Base-by-base conservation (phyloP, 225 moss, liverwort and hornwort species). In the Pleurozium schreberi region DNA sequence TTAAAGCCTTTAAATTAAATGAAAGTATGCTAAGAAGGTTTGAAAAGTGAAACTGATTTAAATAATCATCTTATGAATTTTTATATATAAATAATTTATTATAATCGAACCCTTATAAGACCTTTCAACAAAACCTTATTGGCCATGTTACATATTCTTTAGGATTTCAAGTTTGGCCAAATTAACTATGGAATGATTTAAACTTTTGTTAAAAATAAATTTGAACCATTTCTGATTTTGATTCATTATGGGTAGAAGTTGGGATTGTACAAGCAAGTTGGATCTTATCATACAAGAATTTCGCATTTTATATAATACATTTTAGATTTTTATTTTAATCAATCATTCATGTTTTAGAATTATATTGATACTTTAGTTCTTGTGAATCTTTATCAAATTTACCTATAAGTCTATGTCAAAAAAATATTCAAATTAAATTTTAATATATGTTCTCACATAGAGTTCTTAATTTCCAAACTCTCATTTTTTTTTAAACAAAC, bases 111-210 rank as follows among this genome's bases (percentile, higher is more conserved):
- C 14, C 14, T 14, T 42, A 25, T n/a, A 17, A 69, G 5, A 14
- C 5, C 14, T 26, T 23, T 15, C 8, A 70, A 25, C 42, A 40
- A 38, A 8, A 0, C 6, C 1, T 42, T 15, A 3, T 42, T 3
- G 8, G 26, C 26, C 70, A 8, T n/a, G n/a, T n/a, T n/a, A n/a
- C n/a, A n/a, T n/a, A n/a, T n/a, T n/a, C n/a, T n/a, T n/a, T n/a
- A n/a, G n/a, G n/a, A n/a, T n/a, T n/a, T n/a, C n/a, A n/a, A n/a
- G n/a, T n/a, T n/a, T n/a, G n/a, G n/a, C n/a, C 9, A 71, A 43
- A 3, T 43, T 18, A 47, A 31, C 7, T 1, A 31, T 2, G 2
- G 31, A 4, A 4, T 10, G n/a, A n/a, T n/a, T n/a, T n/a, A n/a
- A n/a, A n/a, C n/a, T n/a, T n/a, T n/a, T n/a, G n/a, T n/a, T n/a